Conservation (phyloP, 2,329 filamentous ascomycete species). For the Sporothrix variecibatus region DNA sequence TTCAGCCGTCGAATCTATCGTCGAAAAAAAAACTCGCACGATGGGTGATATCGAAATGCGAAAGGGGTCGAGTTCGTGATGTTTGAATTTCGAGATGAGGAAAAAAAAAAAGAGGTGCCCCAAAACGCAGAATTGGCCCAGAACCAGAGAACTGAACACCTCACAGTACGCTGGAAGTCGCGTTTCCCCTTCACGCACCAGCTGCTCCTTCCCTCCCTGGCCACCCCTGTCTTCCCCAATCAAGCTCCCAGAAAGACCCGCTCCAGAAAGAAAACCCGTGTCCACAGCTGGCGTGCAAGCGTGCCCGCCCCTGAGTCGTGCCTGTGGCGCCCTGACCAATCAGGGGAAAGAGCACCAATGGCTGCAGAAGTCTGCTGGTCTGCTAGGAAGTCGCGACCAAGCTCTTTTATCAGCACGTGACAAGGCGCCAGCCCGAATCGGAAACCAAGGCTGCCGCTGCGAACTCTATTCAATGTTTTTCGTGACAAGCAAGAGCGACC, state of each 20-base stretch:
- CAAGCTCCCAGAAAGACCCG: conserved; percentile 15
- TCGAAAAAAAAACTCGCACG: not conserved
- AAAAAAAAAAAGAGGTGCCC: conserved; percentile 1
- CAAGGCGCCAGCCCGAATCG: not conserved
- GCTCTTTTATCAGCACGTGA: conserved; percentile 22
- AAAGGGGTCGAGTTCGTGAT: conserved; percentile 12
- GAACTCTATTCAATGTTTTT: not conserved
- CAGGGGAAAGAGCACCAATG: not conserved
- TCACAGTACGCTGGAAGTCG: conserved; percentile 19
- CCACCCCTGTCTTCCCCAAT: not conserved
- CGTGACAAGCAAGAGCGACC: not conserved
- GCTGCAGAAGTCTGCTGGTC: not conserved
- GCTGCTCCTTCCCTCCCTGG: conserved; percentile 6
- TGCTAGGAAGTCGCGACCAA: not conserved
- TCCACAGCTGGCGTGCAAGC: conserved; percentile 21
- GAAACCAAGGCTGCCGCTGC: conserved; percentile 14
- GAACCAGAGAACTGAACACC: conserved; percentile 18
- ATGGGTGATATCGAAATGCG: not conserved
- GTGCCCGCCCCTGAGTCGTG: conserved; percentile 25
- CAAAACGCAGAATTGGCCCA: not conserved
- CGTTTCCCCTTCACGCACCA: conserved; percentile 17
- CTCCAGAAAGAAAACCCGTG: conserved; percentile 23
- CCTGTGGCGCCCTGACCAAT: conserved; percentile 21
- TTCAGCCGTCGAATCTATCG: not conserved
- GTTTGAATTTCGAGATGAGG: not conserved